Evolutionary conservation across 75 land plant species (phyloP).

Genomic region (Chamaecyparis obtusa): DNA sequence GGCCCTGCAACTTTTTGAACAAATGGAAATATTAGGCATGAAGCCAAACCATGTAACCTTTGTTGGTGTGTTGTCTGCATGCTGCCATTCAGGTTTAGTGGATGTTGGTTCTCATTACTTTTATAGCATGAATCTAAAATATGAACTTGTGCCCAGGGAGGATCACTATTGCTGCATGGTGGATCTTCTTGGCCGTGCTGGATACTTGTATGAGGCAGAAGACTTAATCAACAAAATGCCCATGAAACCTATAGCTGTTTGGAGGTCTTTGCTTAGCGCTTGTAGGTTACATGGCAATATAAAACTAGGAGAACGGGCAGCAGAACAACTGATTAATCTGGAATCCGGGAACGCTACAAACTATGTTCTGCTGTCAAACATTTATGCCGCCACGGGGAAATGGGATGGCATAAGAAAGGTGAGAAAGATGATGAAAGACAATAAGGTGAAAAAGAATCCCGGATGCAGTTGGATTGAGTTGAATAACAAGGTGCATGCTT

Average conservation of each 20-base stretch:
- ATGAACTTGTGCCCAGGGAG: conserved; percentile 13
- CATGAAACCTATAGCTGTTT: conserved; percentile 10
- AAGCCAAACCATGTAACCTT: conserved; percentile 27
- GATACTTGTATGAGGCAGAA: conserved; percentile 18
- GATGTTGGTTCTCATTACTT: conserved; percentile 14
- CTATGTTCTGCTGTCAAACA: conserved; percentile 41
- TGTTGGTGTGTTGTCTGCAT: conserved; percentile 22
- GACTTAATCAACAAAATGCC: conserved; percentile 23
- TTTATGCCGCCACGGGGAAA: conserved; percentile 50
- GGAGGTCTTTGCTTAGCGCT: conserved; percentile 25
- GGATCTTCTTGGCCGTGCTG: conserved; percentile 29
- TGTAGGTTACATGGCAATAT: conserved; percentile 20
- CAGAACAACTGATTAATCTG: conserved; percentile 19
- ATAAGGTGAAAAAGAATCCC: conserved; percentile 47
- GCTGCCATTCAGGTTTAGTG: conserved; percentile 25
- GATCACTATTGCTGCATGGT: conserved; percentile 28
- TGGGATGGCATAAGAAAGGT: conserved; percentile 38
- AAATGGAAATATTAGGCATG: neutral
- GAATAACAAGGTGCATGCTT: conserved; percentile 15
- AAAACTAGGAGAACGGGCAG: conserved; percentile 12
- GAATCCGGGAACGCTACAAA: conserved; percentile 27
- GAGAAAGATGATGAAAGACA: conserved; percentile 41
- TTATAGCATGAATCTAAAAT: conserved; percentile 15
- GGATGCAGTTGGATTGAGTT: conserved; percentile 57
- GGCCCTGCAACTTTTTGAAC: neutral